Evolutionary conservation across 257 asterid species (phyloP).

Genomic region (Leonotis leonurus): DNA sequence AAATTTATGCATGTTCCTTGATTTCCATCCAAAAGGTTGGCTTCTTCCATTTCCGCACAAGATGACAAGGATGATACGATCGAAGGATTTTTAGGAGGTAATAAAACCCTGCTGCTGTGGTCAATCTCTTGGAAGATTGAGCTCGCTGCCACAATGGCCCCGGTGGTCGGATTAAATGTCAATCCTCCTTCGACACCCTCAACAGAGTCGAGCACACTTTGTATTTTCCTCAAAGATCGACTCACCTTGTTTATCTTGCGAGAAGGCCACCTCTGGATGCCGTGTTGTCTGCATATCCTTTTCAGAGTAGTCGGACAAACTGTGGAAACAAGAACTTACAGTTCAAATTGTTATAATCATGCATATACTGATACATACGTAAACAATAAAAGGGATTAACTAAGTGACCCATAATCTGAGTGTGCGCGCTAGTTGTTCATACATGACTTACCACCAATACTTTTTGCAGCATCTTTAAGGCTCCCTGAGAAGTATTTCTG

Average conservation of each 20-base stretch:
- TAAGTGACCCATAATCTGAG: neutral
- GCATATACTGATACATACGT: neutral
- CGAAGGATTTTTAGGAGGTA: slow-evolving; percentile 11
- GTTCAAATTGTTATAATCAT: neutral
- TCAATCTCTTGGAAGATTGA: slow-evolving; percentile 29
- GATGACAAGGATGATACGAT: neutral
- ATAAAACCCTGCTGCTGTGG: neutral
- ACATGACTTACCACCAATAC: slow-evolving; percentile 82
- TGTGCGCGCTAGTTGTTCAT: no score
- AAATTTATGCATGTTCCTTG: neutral
- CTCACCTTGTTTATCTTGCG: slow-evolving; percentile 70
- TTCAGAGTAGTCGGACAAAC: slow-evolving; percentile 84
- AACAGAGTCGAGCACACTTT: slow-evolving; percentile 57
- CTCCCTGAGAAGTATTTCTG: slow-evolving; percentile 80
- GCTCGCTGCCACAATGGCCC: slow-evolving; percentile 37
- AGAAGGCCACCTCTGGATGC: slow-evolving; percentile 82
- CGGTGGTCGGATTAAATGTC: slow-evolving; percentile 43
- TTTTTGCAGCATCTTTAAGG: slow-evolving; percentile 81
- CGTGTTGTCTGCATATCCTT: slow-evolving; percentile 70
- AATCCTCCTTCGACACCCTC: slow-evolving; percentile 60
- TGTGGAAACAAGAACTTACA: slow-evolving; percentile 14
- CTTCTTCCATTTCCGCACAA: slow-evolving; percentile 39
- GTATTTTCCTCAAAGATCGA: slow-evolving; percentile 60
- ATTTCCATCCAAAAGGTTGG: slow-evolving; percentile 16
- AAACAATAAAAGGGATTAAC: neutral